Base-by-base conservation (phyloP, 768 basidiomycete genomes). In the Hirschioporus abietinus region DNA sequence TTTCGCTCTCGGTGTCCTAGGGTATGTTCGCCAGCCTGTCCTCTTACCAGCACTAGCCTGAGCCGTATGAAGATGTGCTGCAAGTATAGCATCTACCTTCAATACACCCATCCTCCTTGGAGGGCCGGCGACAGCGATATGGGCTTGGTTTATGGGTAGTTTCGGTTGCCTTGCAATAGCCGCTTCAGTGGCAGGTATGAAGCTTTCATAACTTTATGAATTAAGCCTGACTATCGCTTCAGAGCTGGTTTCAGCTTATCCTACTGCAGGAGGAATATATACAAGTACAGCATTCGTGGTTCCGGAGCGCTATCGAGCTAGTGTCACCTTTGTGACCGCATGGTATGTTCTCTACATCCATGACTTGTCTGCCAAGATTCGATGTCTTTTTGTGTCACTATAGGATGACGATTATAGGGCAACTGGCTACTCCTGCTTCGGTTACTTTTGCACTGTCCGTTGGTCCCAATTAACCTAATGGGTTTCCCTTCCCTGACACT, bases 231-330 rank as follows among this genome's bases (percentile, higher is more conserved):
- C 70, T n/a, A 71, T 70, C 7, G 68, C 72, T 36, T 68, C 72
- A 65, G 76, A 78, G 63, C 72, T 80, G 60, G 76, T 78, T 3
- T 79, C 78, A 17, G 76, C 78, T 3, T 80, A 78, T 68, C 80
- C 80, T 20, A 80, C 81, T 8, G 74, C 75, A 65, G 78, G 80
- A 24, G 80, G 80, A 60, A 73, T 80, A 7, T 81, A 81, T 70
- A 77, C 76, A 6, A 77, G 78, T 5, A 77, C 77, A 0, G 77
- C 77, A 36, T 76, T 73, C 70, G 71, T 80, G 42, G 77, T 79
- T 6, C 79, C 79, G 2, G 62, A 67, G 12, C 69, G 67, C 57
- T 75, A 76, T 66, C 70, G 76, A 27, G 71, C 76, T 1, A 72
- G 74, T 58, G 73, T 76, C 58, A 77, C 77, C 18, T 81, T 79